Base-by-base conservation (phyloP, 163 green algal genomes). In the Prototheca wickerhamii region DNA sequence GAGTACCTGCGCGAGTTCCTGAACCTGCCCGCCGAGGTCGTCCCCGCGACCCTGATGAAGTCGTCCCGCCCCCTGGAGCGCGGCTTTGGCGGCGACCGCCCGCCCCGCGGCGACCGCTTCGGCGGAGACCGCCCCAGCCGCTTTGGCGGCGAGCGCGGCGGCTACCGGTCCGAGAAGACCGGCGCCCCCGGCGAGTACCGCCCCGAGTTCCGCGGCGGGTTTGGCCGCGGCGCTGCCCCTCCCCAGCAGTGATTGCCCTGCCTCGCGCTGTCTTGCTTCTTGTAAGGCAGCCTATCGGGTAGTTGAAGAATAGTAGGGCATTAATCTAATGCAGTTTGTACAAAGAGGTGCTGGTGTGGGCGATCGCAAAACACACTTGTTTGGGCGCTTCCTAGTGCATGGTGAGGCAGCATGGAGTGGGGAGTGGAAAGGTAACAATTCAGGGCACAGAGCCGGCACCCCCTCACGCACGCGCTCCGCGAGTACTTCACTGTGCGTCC, bases 1-100 rank as follows among this genome's bases (percentile, higher is more conserved):
- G 90, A 97, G 76, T 94, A 93, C 84, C 87, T 99, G 72, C 83
- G 94, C 44, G 88, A 95, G 81, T 98, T 96, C 86, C 84, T 99
- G 32, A 96, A 96, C 86, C 82, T 99, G 69, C 89, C 91, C 32
- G 79, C 79, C 20, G 94, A 99, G 71, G 91, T 95, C 57, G 88
- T 96, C 75, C 89, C 89, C 49, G 87, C 86, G 65, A 96, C 89
- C 1, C 85, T 94, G 1, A 96, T 94, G 84, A 96, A 95, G 84
- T 79, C 63, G 42, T 85, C 73, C 37, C 71, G 74, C 31, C 76
- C 81, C 15, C 73, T 87, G 58, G 77, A 85, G 74, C 67, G 76
- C 58, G 69, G 73, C 56, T 61, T 58, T 26, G 61, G 63, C 32
- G 65, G 70, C 55, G 67, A 63, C 68, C 63, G 70, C 55, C 40